These are phyloP conservation scores for Xylaria polymorpha DNA, from an alignment of 2,329 filamentous ascomycete genomes.

Conservation along the genomic window DNA sequence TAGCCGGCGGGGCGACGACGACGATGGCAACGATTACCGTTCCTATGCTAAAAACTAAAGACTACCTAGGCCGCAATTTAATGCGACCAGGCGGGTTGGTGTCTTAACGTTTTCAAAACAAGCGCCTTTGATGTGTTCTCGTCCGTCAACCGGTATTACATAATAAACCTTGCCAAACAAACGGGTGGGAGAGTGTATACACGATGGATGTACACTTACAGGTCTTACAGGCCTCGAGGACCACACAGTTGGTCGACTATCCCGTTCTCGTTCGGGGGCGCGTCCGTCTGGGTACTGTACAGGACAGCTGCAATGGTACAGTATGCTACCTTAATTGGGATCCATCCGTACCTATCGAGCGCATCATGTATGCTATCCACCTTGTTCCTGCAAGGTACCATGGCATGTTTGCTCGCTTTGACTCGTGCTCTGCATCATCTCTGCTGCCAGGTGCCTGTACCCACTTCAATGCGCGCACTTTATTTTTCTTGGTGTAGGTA, in stretches of 20 bases:
- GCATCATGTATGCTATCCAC: conserved; percentile 35
- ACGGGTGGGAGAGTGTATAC: not conserved
- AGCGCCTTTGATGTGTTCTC: conserved; percentile 25
- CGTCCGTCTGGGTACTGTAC: conserved; percentile 10
- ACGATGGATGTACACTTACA: not conserved
- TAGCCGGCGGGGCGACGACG: not conserved
- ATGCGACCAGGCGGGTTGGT: conserved; percentile 7
- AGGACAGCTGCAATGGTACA: conserved; percentile 16
- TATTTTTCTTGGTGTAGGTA: not conserved
- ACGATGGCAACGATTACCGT: not conserved
- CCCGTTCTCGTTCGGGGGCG: conserved; percentile 18
- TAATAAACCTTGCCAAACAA: no score
- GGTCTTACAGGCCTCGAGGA: not conserved
- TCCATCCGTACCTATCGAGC: conserved; percentile 10
- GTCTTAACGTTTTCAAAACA: conserved; percentile 33
- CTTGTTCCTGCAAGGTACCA: conserved; percentile 41
- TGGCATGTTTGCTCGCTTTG: conserved; percentile 2
- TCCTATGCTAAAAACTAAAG: not conserved
- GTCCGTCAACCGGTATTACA: not conserved
- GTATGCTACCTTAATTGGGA: conserved; percentile 28
- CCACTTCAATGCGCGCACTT: not conserved
- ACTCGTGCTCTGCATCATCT: conserved; percentile 18
- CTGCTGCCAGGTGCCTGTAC: not conserved
- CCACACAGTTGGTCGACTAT: conserved; percentile 3
- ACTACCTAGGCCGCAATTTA: not conserved